Evolutionary conservation across 352 stramenopile species (phyloP), one percentile per base, ranked within the genome.

Genomic region (Peronospora farinosa): DNA sequence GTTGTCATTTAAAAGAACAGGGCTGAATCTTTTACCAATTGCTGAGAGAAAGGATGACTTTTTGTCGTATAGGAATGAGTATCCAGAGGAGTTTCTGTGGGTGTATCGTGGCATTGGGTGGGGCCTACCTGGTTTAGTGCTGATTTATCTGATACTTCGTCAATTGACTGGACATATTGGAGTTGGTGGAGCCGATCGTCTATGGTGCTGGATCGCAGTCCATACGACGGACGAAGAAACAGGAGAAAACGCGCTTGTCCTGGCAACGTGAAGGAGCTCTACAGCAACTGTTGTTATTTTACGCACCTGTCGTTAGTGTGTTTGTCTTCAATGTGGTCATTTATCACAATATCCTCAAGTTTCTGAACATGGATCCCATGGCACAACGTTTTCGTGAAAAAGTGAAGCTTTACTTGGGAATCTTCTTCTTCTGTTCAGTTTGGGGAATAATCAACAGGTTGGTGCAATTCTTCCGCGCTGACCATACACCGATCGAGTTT

Each of bases 181-280:
- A 48, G 75, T 90, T 3, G 78, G 78, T 21, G 62, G 64, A 13
- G 76, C 78, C 5, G 78, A 90, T 47, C 78, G 78, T 1, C 70
- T 61, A 13, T 90, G 78, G 78, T 90, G 78, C 45, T 90, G 78
- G 78, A 86, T 90, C 47, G 67, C 76, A 3, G 69, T 79, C 1
- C 73, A 83, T 27, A 33, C 60, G 0, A 67, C 63, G 1, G 36
- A 43, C 32, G 47, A 62, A 47, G 54, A 57, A 25, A 19, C n/a
- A 40, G 46, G 39, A 47, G 50, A 71, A 7, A 55, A 82, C n/a
- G 55, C 60, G 8, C 23, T 43, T 5, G 31, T n/a, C 57, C 2
- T 89, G 75, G 75, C 59, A 49, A 27, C 51, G 64, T 7, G 57
- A 74, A 25, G 78, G 78, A 17, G 78, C 78, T 21, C 27, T 60